These are phyloP conservation scores for Phytophthora idaei DNA, from an alignment of 352 stramenopile species.

Conservation along the genomic window DNA sequence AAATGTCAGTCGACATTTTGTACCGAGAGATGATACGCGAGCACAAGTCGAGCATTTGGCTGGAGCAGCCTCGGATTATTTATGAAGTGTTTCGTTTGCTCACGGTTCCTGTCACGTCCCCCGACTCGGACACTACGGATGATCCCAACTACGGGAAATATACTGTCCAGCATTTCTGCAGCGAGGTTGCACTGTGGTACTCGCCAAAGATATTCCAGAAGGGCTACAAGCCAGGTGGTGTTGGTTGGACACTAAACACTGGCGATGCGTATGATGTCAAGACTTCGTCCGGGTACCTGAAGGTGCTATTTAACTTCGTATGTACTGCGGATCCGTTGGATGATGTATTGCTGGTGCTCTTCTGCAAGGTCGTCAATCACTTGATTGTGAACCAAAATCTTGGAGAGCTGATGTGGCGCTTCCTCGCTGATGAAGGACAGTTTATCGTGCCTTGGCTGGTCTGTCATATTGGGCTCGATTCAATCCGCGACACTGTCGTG, in stretches of 20 bases:
- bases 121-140: conserved; percentile 37
- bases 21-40: conserved; percentile 82
- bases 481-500: conserved; percentile 82
- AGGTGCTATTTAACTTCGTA: conserved; percentile 86
- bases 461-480: conserved; percentile 84
- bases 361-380: conserved; percentile 88
- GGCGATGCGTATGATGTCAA: conserved; percentile 59
- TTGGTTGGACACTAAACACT: conserved; percentile 42
- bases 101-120: conserved; percentile 47
- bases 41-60: conserved; percentile 67
- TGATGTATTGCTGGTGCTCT: conserved; percentile 80
- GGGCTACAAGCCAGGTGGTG: conserved; percentile 38
- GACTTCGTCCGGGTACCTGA: conserved; percentile 67
- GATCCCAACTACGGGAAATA: conserved; percentile 85
- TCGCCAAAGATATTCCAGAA: conserved; percentile 79
- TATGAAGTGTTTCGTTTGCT: conserved; percentile 81
- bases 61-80: conserved; percentile 83
- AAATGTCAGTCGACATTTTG: conserved; percentile 76
- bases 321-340: conserved; percentile 70
- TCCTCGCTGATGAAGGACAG: conserved; percentile 69
- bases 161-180: conserved; percentile 86
- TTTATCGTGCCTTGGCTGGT: conserved; percentile 81
- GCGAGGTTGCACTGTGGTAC: conserved; percentile 81
- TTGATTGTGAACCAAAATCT: conserved; percentile 79
- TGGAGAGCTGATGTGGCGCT: conserved; percentile 67